A percentile compares a stretch with the other conserved stretches of the same genome.
phyloP scores from a whole-genome alignment of 345 rosid genomes.

The Hibiscus trionum region DNA sequence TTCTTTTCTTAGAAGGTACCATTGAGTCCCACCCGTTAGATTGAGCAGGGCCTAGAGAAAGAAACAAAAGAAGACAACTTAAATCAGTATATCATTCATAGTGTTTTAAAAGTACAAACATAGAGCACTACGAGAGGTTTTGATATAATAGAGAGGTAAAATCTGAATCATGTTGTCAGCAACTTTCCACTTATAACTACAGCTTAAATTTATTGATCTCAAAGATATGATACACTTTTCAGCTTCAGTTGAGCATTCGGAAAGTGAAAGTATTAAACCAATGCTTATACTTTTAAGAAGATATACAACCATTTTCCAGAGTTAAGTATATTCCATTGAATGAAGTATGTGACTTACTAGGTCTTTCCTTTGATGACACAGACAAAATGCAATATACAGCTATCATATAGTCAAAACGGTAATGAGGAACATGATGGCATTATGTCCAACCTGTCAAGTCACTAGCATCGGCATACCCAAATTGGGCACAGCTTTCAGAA shows the following conservation, averaged over 20 bases:
- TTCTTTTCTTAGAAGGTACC: constrained; percentile 90
- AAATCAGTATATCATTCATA: background rate
- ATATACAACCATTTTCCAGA: background rate
- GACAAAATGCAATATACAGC: background rate
- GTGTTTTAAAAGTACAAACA: background rate
- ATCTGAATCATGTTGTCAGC: background rate
- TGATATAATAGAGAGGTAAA: background rate
- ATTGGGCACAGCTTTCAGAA: constrained; percentile 93
- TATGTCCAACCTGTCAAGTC: constrained; percentile 74
- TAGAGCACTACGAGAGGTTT: no score
- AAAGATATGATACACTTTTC: background rate
- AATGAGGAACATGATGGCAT: background rate
- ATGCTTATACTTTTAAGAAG: background rate
- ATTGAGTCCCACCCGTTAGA: constrained; percentile 79
- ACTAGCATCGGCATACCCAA: constrained; percentile 70
- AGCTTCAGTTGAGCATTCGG: background rate
- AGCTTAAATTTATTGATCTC: background rate
- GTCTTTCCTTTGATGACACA: background rate
- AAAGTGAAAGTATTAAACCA: background rate
- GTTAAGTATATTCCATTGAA: background rate
- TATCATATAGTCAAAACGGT: background rate
- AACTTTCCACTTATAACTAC: background rate
- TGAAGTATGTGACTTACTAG: background rate
- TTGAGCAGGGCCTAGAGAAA: constrained; percentile 67
- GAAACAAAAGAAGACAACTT: constrained; percentile 4